Evolutionary conservation across 1,284 basidiomycete genomes (phyloP).

Genomic region (Volvariella surrecta): DNA sequence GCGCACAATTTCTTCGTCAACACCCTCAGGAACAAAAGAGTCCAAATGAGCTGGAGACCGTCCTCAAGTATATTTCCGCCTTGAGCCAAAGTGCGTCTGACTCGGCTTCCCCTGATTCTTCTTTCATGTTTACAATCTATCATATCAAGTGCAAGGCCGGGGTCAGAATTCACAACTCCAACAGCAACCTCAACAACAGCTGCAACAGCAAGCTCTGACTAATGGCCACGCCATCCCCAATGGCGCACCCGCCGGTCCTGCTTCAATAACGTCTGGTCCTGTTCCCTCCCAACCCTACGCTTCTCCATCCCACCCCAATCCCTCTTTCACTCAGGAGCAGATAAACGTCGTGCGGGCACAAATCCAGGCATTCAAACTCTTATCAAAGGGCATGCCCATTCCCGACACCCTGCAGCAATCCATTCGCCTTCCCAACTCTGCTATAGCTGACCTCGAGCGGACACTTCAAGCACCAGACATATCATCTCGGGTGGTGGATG

Average conservation of each 20-base stretch:
- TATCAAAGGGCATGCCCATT: conserved; percentile 73
- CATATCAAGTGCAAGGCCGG: conserved; percentile 17
- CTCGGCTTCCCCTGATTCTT: conserved; percentile 8
- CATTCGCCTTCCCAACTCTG: conserved; percentile 54
- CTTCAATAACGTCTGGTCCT: conserved; percentile 17
- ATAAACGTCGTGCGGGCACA: conserved; percentile 82
- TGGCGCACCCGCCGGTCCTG: conserved; percentile 21
- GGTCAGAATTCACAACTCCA: conserved; percentile 18
- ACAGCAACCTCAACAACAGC: conserved; percentile 14
- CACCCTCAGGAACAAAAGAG: conserved; percentile 37
- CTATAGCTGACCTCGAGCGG: conserved; percentile 57
- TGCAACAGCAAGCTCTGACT: conserved; percentile 21
- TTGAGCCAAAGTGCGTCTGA: conserved; percentile 26
- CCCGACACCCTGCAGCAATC: conserved; percentile 77
- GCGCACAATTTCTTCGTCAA: conserved; percentile 36
- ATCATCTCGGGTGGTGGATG: conserved; percentile 60
- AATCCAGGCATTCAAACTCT: conserved; percentile 84
- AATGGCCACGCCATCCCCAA: conserved; percentile 35
- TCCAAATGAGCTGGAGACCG: conserved; percentile 33
- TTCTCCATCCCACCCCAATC: conserved; percentile 43
- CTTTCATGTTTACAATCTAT: conserved; percentile 5
- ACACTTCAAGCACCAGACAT: conserved; percentile 52
- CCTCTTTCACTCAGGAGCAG: conserved; percentile 82
- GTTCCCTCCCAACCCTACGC: conserved; percentile 25
- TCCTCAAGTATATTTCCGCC: conserved; percentile 34